Evolutionary conservation across 306 rosid species (phyloP).

Genomic region (Cucurbita maxima): DNA sequence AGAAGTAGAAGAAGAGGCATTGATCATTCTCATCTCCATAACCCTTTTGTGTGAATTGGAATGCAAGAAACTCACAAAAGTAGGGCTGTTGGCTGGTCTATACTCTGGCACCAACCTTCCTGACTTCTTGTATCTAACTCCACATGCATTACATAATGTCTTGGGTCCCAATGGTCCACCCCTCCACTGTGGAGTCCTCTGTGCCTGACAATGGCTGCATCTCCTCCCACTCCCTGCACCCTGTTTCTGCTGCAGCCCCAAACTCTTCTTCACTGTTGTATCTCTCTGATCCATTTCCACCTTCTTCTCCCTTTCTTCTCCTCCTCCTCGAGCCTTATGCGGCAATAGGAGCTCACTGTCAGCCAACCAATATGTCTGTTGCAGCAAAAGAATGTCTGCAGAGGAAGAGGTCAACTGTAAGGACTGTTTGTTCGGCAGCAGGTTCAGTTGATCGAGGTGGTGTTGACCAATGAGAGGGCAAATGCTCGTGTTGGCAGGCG

Average conservation of each 20-base stretch:
- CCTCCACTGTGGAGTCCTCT: constrained; percentile 76
- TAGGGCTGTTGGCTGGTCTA: constrained; percentile 61
- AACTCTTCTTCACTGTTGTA: background rate
- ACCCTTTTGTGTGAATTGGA: constrained; percentile 68
- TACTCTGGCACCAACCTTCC: constrained; percentile 55
- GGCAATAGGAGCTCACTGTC: constrained; percentile 41
- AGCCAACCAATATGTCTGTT: constrained; percentile 51
- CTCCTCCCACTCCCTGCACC: constrained; percentile 29
- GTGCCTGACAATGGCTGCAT: constrained; percentile 47
- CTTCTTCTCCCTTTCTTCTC: background rate
- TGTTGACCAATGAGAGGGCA: constrained; percentile 25
- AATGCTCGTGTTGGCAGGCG: constrained; percentile 17
- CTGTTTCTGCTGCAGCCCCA: too few relatives aligned
- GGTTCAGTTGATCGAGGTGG: constrained; percentile 5
- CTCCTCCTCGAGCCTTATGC: constrained; percentile 13
- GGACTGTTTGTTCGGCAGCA: constrained; percentile 15
- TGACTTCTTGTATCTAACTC: constrained; percentile 58
- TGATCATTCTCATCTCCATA: constrained; percentile 53
- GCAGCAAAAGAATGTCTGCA: constrained; percentile 29
- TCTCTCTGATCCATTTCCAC: background rate
- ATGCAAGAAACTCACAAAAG: constrained; percentile 52
- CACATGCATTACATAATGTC: constrained; percentile 65
- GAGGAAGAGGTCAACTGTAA: background rate
- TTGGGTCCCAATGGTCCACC: constrained; percentile 68
- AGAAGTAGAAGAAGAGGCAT: constrained; percentile 14